phyloP scores from a whole-genome alignment of 176 grass and related monocot genomes.

The Elymus sibiricus region DNA sequence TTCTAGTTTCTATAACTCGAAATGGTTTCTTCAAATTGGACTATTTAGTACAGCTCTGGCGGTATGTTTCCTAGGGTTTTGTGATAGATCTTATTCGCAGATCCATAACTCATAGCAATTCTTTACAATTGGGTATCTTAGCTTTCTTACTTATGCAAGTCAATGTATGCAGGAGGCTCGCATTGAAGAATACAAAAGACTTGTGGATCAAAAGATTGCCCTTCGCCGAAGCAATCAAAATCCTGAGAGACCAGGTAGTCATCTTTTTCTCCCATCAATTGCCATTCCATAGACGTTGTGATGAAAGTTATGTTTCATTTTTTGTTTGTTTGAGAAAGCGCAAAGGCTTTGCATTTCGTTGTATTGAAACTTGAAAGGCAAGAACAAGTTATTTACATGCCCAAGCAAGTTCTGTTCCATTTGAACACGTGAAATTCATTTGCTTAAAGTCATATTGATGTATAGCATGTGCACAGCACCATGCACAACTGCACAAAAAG shows the following conservation, averaged over 20 bases:
- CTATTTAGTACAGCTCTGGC: neutral
- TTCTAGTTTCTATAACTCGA: conserved; percentile 4
- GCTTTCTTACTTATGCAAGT: neutral
- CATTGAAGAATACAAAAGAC: conserved; percentile 75
- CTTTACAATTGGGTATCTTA: neutral
- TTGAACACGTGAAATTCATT: neutral
- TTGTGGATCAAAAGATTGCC: conserved; percentile 68
- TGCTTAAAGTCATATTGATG: conserved; percentile 9
- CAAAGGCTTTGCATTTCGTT: neutral
- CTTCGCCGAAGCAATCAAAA: conserved; percentile 85
- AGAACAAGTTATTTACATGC: neutral
- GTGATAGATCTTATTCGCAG: conserved; percentile 7
- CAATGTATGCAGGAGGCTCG: conserved; percentile 68
- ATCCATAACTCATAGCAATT: neutral
- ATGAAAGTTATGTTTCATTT: neutral
- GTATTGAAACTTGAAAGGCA: neutral
- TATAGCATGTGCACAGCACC: neutral
- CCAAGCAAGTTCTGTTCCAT: neutral
- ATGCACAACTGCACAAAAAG: conserved; percentile 9
- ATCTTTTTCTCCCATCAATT: neutral
- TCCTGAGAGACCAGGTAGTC: conserved; percentile 89
- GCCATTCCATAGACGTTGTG: conserved; percentile 4
- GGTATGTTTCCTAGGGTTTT: conserved; percentile 1
- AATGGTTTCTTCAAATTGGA: neutral
- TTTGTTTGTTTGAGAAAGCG: neutral